phyloP scores from a whole-genome alignment of 1,284 basidiomycete genomes.

The Ganoderma boninense region DNA sequence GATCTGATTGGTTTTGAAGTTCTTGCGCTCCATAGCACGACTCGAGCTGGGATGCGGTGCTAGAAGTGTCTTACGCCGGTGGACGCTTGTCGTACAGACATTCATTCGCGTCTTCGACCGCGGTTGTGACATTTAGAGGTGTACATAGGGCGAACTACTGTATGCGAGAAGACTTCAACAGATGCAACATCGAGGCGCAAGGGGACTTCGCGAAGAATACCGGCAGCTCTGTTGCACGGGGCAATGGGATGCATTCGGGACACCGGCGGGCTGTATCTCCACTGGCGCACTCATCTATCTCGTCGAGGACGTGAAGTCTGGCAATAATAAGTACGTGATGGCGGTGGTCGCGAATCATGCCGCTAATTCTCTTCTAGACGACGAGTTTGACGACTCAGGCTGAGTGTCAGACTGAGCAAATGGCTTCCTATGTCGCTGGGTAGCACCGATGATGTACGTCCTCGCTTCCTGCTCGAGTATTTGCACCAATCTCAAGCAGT shows the following conservation, averaged over 20 bases:
- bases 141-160: background rate
- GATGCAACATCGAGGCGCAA: conserved; percentile 13
- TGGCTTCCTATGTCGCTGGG: background rate
- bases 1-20: background rate
- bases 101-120: background rate
- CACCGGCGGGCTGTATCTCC: conserved; percentile 9
- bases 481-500: background rate
- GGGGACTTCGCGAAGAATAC: no score
- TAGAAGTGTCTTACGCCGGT: background rate
- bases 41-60: conserved; percentile 12
- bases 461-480: background rate
- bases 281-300: conserved; percentile 4
- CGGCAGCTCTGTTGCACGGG: no score
- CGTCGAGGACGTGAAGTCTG: conserved; percentile 7
- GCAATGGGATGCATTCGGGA: no score
- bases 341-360: no score
- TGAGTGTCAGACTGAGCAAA: background rate
- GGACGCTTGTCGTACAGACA: no score
- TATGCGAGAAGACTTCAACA: background rate
- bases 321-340: conserved; percentile 5
- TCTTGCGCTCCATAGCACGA: conserved; percentile 18
- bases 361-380: no score
- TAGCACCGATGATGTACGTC: conserved; percentile 10
- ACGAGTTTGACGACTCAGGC: background rate
- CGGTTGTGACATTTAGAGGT: conserved; percentile 10